Conservation (phyloP, 768 basidiomycete genomes). For the Lactarius psammicola region DNA sequence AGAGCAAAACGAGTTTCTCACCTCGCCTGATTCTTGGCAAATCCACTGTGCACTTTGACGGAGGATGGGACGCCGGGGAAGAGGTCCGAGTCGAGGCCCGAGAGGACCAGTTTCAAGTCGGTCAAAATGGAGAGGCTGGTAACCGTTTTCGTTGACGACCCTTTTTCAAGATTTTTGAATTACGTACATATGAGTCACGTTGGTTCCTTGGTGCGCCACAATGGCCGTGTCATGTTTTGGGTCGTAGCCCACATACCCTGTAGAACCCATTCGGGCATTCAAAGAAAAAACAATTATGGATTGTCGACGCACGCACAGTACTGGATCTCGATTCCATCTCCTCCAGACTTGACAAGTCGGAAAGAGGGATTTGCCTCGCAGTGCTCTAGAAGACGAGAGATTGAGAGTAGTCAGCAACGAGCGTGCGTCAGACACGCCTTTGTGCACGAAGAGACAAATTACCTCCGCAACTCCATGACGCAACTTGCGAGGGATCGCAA, state of each 20-base stretch:
- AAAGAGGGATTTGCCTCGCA: slow-evolving; percentile 7
- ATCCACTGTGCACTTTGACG: slow-evolving; percentile 52
- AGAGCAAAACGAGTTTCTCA: background rate
- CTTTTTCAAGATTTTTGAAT: background rate
- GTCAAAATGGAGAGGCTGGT: background rate
- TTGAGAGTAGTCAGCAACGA: background rate
- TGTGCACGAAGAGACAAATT: background rate
- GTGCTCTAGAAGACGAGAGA: background rate
- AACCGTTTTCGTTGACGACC: background rate
- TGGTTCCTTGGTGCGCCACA: slow-evolving; percentile 59
- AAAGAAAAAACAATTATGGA: background rate
- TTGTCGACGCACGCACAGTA: background rate
- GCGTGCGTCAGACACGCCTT: background rate
- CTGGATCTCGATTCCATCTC: background rate
- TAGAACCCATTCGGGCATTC: background rate
- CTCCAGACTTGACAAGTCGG: background rate
- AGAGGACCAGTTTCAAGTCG: background rate
- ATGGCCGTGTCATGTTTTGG: slow-evolving; percentile 48
- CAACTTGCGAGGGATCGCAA: slow-evolving; percentile 40
- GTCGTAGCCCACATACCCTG: slow-evolving; percentile 50
- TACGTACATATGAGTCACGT: slow-evolving; percentile 30
- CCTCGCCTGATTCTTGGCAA: slow-evolving; percentile 47
- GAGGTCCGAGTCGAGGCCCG: slow-evolving; percentile 41
- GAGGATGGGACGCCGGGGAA: slow-evolving; percentile 51
- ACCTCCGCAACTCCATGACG: slow-evolving; percentile 3